These are phyloP conservation scores for Talaromyces liani DNA, from an alignment of 495 filamentous ascomycete species.

Conservation along the genomic window DNA sequence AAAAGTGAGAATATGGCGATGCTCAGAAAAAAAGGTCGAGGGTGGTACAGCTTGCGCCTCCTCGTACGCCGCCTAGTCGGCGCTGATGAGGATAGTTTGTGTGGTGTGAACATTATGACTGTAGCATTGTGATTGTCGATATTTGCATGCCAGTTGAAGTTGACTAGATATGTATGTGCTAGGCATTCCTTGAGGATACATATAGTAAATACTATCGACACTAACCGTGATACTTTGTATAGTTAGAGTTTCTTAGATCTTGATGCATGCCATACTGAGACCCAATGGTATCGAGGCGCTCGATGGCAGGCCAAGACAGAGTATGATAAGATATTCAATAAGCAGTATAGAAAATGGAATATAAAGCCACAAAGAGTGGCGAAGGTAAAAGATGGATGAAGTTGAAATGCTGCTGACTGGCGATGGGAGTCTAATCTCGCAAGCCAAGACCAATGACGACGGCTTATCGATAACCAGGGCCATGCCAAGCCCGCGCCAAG, in stretches of 20 bases:
- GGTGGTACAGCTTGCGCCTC: background rate
- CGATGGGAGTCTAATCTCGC: background rate
- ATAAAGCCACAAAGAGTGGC: background rate
- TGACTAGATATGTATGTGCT: background rate
- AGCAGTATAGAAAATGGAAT: too few species aligned
- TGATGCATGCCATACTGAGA: background rate
- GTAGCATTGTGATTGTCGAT: background rate
- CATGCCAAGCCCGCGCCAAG: too few species aligned
- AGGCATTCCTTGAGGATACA: background rate
- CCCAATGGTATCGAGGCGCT: background rate
- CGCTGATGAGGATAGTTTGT: background rate
- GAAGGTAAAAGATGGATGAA: background rate
- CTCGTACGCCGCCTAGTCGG: background rate
- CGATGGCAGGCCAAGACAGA: background rate
- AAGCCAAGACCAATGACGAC: background rate
- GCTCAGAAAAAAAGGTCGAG: conserved; percentile 2
- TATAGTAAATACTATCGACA: background rate
- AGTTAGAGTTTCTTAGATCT: background rate
- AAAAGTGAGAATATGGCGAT: background rate
- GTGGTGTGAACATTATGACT: background rate
- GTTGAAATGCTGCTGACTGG: conserved; percentile 1
- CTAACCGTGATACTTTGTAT: background rate
- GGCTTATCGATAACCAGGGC: background rate
- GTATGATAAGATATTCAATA: too few species aligned
- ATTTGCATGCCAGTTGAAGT: background rate